Base-by-base conservation (phyloP, 2,329 filamentous ascomycete genomes). In the Alternaria sp. region DNA sequence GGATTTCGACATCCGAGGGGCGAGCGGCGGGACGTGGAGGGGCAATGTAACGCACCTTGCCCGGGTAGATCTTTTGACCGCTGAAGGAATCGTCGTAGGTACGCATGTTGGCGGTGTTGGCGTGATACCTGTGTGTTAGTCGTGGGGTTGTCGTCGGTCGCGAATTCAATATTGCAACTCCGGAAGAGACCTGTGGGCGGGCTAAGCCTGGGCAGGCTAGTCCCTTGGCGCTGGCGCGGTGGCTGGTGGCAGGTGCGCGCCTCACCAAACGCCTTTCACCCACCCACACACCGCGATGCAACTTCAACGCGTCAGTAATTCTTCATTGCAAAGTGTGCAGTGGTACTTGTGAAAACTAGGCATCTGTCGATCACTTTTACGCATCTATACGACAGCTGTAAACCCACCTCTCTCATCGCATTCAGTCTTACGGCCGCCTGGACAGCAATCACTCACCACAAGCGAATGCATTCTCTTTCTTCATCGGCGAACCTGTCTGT, bases 41-140 rank as follows among this genome's bases (percentile, higher is more conserved):
- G 61, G 62, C 63, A 68, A 66, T 68, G 55, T 57, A 70, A 79
- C 87, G 82, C 86, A 91, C 90, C 90, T 91, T 91, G 84, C 90
- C 90, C 80, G 90, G 90, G 87, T 91, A 92, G 85, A 92, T 91
- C 86, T 90, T 91, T 85, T 89, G 85, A 80, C 89, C 90, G 84
- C 87, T 90, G 88, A 92, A 92, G 79, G 88, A 87, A 81, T 92
- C 90, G 85, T 92, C 90, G 89, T 91, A 92, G 84, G 88, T 90
- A 86, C 88, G 87, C 88, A 90, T 90, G 81, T 86, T 89, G 86
- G 83, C 83, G 83, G 82, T 80, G 79, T 70, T 80, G 75, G 70
- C 73, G 77, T 76, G 67, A 70, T 77, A 80, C 78, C 77, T 78
- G 73, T 69, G 72, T 71, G 76, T 78, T 77, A 78, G 76, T 78